phyloP scores from a whole-genome alignment of 306 rosid species.

The Citrullus amarus region DNA sequence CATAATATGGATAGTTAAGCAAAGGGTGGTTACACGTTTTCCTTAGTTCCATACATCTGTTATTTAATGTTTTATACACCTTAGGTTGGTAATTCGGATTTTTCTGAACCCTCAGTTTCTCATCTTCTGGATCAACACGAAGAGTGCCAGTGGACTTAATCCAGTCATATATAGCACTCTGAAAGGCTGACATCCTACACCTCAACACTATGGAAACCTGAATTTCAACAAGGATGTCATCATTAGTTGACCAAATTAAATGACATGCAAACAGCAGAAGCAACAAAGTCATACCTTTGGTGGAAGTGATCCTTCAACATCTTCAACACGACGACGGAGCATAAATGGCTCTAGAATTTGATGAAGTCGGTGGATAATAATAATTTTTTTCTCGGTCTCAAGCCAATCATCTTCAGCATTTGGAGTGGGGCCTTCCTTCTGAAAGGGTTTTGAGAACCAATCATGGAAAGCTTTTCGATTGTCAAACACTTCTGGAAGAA shows the following conservation, averaged over 20 bases:
- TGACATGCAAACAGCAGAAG: conserved; percentile 7
- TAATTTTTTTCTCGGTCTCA: conserved; percentile 95
- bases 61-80: conserved; percentile 73
- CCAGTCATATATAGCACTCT: conserved; percentile 96
- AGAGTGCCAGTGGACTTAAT: conserved; percentile 89
- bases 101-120: conserved; percentile 50
- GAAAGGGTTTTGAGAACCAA: conserved; percentile 98
- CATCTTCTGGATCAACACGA: conserved; percentile 94
- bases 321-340: conserved; percentile 99
- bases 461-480: conserved; percentile 94
- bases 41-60: conserved; percentile 96
- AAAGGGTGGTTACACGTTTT: conserved; percentile 93
- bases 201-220: conserved; percentile 78
- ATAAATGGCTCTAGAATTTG: conserved; percentile 98
- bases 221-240: conserved; percentile 30
- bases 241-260: conserved; percentile 17
- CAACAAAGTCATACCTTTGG: conserved; percentile 55
- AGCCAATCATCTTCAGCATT: conserved; percentile 94
- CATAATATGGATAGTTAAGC: conserved; percentile 71
- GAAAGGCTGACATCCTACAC: conserved; percentile 87
- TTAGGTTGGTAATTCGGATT: conserved; percentile 63
- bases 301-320: conserved; percentile 96
- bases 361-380: conserved; percentile 94
- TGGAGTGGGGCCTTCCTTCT: conserved; percentile 69
- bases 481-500: conserved; percentile 97